Conservation (phyloP, 257 asterid genomes). For the Avicennia marina region DNA sequence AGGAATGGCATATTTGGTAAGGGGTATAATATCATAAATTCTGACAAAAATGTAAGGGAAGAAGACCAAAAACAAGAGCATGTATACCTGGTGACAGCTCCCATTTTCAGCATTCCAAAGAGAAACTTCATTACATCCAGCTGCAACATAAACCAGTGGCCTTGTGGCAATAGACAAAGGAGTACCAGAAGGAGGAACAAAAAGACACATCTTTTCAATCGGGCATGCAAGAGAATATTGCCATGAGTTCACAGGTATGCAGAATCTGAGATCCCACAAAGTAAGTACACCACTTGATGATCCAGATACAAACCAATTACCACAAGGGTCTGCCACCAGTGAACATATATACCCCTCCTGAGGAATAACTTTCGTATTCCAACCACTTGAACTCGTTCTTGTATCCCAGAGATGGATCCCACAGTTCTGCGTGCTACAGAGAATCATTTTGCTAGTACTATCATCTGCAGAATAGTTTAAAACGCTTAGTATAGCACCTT, state of each 20-base stretch:
- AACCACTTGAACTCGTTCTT: slow-evolving; percentile 60
- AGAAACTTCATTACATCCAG: slow-evolving; percentile 94
- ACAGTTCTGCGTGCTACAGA: slow-evolving; percentile 83
- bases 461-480: slow-evolving; percentile 81
- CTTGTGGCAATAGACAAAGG: slow-evolving; percentile 80
- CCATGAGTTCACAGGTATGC: slow-evolving; percentile 96
- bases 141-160: slow-evolving; percentile 95
- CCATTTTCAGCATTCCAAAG: slow-evolving; percentile 99
- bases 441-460: slow-evolving; percentile 59
- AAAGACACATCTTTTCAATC: slow-evolving; percentile 86
- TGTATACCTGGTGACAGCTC: slow-evolving; percentile 93
- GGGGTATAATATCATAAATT: too few species aligned
- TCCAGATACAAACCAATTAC: slow-evolving; percentile 98
- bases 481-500: slow-evolving; percentile 84
- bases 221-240: slow-evolving; percentile 79
- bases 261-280: slow-evolving; percentile 96
- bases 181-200: slow-evolving; percentile 80
- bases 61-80: not conserved
- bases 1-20: too few species aligned
- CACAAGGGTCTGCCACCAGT: slow-evolving; percentile 88
- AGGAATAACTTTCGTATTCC: slow-evolving; percentile 80
- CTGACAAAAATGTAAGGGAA: slow-evolving; percentile 7
- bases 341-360: slow-evolving; percentile 89
- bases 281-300: slow-evolving; percentile 97
- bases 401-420: slow-evolving; percentile 96